Evolutionary conservation across 306 rosid genomes (phyloP), one percentile per base, ranked within the genome.

Genomic region (Cercis canadensis): DNA sequence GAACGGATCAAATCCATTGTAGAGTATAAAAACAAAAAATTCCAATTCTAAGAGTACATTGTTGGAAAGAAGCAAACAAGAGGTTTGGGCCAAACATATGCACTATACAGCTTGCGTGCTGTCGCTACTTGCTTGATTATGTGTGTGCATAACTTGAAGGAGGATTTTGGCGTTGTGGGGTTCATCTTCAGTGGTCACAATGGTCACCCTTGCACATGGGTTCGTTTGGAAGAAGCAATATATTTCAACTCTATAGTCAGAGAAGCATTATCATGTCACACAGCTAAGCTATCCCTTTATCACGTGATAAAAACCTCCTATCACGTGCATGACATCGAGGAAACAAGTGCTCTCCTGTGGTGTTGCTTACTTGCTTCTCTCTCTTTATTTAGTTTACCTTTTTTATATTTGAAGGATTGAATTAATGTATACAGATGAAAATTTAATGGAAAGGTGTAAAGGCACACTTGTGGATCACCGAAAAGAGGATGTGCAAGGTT

Each of bases 181-280:
- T 12, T 67, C 60, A 43, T 41, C 5, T 76, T 55, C 58, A n/a
- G 69, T 69, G 76, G 80, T 24, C 29, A 24, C 29, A 24, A 24
- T 24, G 29, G 29, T 57, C 43, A 54, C 36, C 5, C 13, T 1
- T 33, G 76, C 85, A 81, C 73, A 76, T 76, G 82, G 75, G 47
- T 41, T 46, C 65, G 72, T 46, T 45, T 52, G 24, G 14, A 66
- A 65, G 57, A 40, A 68, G 59, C 24, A 50, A 37, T 7, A 11
- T 31, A 24, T 60, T 72, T 81, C 73, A 72, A 67, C 53, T 15
- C 57, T 17, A 44, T 34, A 39, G 43, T 63, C 64, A 4, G 55
- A 24, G 8, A 6, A 47, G 55, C 11, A 11, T 72, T 34, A 81
- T 71, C 59, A 50, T 76, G 75, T 10, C 64, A 24, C 29, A 24